Evolutionary conservation across 202 grass and related monocot genomes (phyloP).

Genomic region (Tripidium arundinaceum): DNA sequence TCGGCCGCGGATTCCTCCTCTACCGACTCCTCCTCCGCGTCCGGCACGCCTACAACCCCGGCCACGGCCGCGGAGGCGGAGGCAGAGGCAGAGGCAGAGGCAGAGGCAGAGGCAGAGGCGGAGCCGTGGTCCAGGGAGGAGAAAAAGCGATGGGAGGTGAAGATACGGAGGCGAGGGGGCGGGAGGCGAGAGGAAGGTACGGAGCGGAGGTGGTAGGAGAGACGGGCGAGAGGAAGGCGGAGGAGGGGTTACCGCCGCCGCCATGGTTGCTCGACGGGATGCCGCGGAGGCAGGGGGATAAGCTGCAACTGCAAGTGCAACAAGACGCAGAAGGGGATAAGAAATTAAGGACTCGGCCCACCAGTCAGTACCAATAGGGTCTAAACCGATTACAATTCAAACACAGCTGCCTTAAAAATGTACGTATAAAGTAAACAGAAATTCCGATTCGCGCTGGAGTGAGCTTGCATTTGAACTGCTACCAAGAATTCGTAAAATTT

Average conservation of each 20-base stretch:
- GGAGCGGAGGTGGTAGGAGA: slow-evolving; percentile 32
- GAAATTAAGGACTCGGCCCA: background rate
- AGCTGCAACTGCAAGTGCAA: background rate
- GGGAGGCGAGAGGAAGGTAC: background rate
- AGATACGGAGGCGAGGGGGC: slow-evolving; percentile 17
- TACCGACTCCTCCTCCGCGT: slow-evolving; percentile 3
- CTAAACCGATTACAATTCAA: background rate
- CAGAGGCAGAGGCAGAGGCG: background rate
- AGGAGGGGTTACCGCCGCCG: slow-evolving; percentile 38
- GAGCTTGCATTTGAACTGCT: background rate
- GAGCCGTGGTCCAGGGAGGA: slow-evolving; percentile 25
- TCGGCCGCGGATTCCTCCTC: background rate
- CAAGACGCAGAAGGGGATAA: background rate
- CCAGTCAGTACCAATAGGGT: background rate
- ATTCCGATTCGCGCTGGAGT: too few relatives aligned
- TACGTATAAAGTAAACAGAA: background rate
- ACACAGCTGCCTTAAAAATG: background rate
- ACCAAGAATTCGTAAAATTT: background rate
- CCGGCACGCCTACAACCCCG: background rate
- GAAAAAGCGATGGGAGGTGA: background rate
- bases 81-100: background rate
- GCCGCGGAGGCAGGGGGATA: background rate
- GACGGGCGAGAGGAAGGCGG: slow-evolving; percentile 44
- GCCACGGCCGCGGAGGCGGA: background rate
- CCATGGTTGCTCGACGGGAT: slow-evolving; percentile 52